Conservation (phyloP, 2,329 filamentous ascomycete species). For the Tolypocladium inflatum region DNA sequence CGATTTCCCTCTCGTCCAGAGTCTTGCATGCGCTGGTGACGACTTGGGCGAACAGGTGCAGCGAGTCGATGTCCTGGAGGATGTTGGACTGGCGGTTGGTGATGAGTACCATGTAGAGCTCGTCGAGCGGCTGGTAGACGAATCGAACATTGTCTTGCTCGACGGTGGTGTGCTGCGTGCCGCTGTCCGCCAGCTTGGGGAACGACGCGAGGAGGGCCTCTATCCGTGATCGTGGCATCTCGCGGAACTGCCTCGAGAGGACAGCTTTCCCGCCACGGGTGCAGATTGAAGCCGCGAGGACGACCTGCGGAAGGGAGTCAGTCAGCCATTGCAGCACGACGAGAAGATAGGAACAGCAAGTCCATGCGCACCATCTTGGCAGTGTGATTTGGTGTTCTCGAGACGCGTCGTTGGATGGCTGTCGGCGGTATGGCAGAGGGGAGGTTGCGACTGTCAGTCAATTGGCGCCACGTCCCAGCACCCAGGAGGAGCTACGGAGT, state of each 20-base stretch:
- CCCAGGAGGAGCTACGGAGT: not conserved
- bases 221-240: constrained; percentile 94
- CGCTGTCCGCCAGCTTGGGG: constrained; percentile 91
- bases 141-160: constrained; percentile 99
- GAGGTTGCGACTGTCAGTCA: constrained; percentile 3
- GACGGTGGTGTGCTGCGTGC: constrained; percentile 94
- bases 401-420: not conserved
- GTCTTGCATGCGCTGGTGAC: constrained; percentile 95
- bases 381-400: constrained; percentile 5
- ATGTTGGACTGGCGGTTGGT: constrained; percentile 99
- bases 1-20: constrained; percentile 88
- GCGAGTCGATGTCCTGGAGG: constrained; percentile 95
- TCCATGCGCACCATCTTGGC: constrained; percentile 28
- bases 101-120: constrained; percentile 99
- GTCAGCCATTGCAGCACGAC: not conserved
- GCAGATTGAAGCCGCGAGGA: constrained; percentile 97
- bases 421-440: not conserved
- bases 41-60: constrained; percentile 96
- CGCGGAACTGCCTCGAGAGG: constrained; percentile 92
- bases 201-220: constrained; percentile 95
- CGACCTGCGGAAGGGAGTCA: constrained; percentile 53
- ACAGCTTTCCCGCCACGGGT: constrained; percentile 97
- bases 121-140: constrained; percentile 96
- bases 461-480: not conserved
- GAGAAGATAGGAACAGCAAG: not conserved